A percentile compares a stretch with the other conserved stretches of the same genome.
phyloP scores from a whole-genome alignment of 1,284 basidiomycete species.

The Pascua sp. region DNA sequence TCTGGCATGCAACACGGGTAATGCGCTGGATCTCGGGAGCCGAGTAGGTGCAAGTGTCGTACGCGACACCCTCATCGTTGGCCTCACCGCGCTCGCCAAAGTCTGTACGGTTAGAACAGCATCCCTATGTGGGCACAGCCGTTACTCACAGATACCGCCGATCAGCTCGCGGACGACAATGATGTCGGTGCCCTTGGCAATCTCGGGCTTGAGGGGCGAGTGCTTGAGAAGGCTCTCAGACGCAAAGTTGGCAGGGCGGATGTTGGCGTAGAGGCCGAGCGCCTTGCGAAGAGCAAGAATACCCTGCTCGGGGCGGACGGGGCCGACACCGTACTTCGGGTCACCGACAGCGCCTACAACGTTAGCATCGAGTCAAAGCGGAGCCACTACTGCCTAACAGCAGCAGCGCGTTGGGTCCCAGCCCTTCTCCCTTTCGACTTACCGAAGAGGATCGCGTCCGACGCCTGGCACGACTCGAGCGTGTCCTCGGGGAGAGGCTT shows the following conservation, averaged over 20 bases:
- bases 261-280: conserved; percentile 94
- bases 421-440: conserved; percentile 20
- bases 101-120: conserved; percentile 55
- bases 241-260: conserved; percentile 92
- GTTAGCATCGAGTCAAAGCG: not conserved
- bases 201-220: conserved; percentile 87
- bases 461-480: conserved; percentile 76
- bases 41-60: conserved; percentile 91
- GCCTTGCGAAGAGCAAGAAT: conserved; percentile 89
- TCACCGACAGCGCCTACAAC: conserved; percentile 80
- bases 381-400: not conserved
- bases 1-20: conserved; percentile 89
- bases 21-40: conserved; percentile 89
- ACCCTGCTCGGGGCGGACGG: conserved; percentile 93
- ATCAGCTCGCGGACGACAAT: conserved; percentile 95
- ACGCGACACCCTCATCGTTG: conserved; percentile 64
- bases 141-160: conserved; percentile 61
- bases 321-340: conserved; percentile 94
- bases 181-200: conserved; percentile 83
- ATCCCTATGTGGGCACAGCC: not conserved
- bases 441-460: conserved; percentile 93
- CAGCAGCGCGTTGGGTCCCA: too few relatives aligned
- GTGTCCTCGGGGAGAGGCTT: conserved; percentile 82
- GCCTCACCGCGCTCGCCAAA: conserved; percentile 92
- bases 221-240: conserved; percentile 82